Conservation (phyloP, 345 rosid genomes). For the Viola odorata region DNA sequence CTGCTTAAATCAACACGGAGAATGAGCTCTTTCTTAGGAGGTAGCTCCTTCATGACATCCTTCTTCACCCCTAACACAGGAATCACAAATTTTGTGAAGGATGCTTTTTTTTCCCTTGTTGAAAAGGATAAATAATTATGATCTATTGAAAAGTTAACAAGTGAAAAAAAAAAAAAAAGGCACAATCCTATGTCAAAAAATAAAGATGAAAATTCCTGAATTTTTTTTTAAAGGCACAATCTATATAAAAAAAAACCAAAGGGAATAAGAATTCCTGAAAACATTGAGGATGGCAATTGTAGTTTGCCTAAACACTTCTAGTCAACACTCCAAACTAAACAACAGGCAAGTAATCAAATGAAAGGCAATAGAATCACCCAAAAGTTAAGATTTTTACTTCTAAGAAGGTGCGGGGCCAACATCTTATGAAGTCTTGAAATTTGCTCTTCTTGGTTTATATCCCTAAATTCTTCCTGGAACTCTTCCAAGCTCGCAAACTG, state of each 20-base stretch:
- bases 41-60: slow-evolving; percentile 97
- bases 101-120: no score
- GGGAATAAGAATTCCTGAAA: no score
- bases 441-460: slow-evolving; percentile 99
- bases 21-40: slow-evolving; percentile 98
- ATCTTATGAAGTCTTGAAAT: slow-evolving; percentile 92
- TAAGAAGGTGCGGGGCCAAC: slow-evolving; percentile 97
- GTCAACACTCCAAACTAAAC: not conserved
- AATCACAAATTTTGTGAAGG: no score
- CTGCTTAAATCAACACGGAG: slow-evolving; percentile 89
- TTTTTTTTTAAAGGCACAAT: no score
- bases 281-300: no score
- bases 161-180: no score
- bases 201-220: no score
- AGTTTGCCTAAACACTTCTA: not conserved
- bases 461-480: slow-evolving; percentile 96
- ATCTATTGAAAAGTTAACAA: no score
- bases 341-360: slow-evolving; percentile 10
- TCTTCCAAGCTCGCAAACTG: slow-evolving; percentile 98
- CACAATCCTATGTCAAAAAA: no score
- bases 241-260: no score
- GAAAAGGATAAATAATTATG: no score
- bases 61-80: slow-evolving; percentile 74
- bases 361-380: slow-evolving; percentile 5
- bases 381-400: slow-evolving; percentile 53